These are phyloP conservation scores for Borealophlyctis nickersoniae DNA, from an alignment of 192 early-diverging fungal species.

Conservation along the genomic window DNA sequence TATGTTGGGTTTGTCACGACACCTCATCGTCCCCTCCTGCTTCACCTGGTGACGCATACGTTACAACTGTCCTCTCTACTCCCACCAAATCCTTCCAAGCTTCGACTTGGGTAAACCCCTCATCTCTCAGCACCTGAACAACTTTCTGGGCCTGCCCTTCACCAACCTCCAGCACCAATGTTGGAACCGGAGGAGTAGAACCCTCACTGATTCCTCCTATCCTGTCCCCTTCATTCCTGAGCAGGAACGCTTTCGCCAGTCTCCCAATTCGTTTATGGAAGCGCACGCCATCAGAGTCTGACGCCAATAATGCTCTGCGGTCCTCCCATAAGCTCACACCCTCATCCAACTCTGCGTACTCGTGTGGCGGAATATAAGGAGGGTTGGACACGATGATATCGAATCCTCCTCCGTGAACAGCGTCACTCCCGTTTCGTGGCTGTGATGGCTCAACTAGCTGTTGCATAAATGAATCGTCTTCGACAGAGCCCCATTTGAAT, in stretches of 20 bases:
- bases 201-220: constrained; percentile 5
- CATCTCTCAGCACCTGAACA: constrained; percentile 38
- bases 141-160: constrained; percentile 62
- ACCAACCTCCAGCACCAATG: constrained; percentile 82
- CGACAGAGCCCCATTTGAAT: constrained; percentile 5
- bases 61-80: constrained; percentile 60
- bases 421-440: neutral
- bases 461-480: constrained; percentile 3
- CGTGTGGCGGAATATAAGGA: constrained; percentile 75
- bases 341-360: constrained; percentile 64
- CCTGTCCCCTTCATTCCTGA: constrained; percentile 1
- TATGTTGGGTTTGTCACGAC: no score
- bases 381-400: constrained; percentile 89
- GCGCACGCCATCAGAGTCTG: constrained; percentile 53
- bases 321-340: constrained; percentile 90
- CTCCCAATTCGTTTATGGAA: constrained; percentile 60
- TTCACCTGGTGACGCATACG: no score
- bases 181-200: constrained; percentile 51
- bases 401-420: constrained; percentile 31
- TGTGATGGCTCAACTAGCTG: neutral
- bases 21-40: no score
- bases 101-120: constrained; percentile 53
- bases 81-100: constrained; percentile 81
- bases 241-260: constrained; percentile 36
- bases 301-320: constrained; percentile 64